Evolutionary conservation across 768 basidiomycete genomes (phyloP).

Genomic region (Solioccasus polychromus): DNA sequence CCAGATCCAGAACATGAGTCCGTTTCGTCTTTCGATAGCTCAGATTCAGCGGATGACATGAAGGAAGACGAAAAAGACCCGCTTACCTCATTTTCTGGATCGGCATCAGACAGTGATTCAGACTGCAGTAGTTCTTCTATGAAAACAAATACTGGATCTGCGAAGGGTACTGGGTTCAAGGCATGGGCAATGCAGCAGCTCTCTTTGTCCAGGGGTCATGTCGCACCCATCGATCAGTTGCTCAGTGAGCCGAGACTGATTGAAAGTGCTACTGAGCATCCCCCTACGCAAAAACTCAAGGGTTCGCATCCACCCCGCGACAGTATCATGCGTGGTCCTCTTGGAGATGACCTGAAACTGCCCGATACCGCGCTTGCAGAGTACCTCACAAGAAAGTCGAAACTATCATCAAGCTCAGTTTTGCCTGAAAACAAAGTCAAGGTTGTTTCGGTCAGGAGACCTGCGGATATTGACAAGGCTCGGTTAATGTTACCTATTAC

Average conservation of each 20-base stretch:
- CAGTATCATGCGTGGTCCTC: constrained; percentile 68
- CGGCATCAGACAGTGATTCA: constrained; percentile 17
- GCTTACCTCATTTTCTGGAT: constrained; percentile 12
- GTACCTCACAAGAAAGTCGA: constrained; percentile 24
- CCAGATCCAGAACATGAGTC: constrained; percentile 36
- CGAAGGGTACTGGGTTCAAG: constrained; percentile 67
- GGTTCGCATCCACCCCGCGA: constrained; percentile 28
- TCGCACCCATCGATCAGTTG: constrained; percentile 11
- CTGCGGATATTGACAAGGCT: constrained; percentile 68
- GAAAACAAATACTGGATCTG: constrained; percentile 18
- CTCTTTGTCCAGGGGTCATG: constrained; percentile 44
- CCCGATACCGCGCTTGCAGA: constrained; percentile 67
- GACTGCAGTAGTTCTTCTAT: constrained; percentile 16
- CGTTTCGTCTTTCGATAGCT: constrained; percentile 74
- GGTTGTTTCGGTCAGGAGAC: constrained; percentile 55
- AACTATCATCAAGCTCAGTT: constrained; percentile 3
- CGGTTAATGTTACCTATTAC: constrained; percentile 84
- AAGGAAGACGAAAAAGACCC: constrained; percentile 25
- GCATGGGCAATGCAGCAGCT: constrained; percentile 86
- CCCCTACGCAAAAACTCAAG: constrained; percentile 48
- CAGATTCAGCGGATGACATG: constrained; percentile 68
- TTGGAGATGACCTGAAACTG: constrained; percentile 68
- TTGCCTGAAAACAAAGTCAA: constrained; percentile 34
- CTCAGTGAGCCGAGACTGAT: constrained; percentile 13
- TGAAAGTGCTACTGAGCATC: constrained; percentile 6